phyloP scores from a whole-genome alignment of 345 rosid species.

The Psidium friedrichsthalianum region DNA sequence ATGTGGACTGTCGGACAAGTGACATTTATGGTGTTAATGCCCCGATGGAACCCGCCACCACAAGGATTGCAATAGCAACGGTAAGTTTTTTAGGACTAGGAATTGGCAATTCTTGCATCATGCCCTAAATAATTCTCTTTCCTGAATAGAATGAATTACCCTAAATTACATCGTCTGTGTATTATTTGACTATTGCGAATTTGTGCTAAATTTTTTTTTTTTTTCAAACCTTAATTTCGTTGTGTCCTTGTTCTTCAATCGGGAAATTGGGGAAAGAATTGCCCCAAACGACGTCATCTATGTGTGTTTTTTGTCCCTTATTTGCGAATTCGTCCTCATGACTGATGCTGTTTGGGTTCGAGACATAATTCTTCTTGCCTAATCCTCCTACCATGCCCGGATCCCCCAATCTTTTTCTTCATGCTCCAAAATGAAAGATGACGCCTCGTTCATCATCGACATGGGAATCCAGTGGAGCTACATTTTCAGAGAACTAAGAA shows the following conservation, averaged over 20 bases:
- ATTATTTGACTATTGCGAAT: not conserved
- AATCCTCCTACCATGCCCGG: slow-evolving; percentile 21
- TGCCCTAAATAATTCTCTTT: not conserved
- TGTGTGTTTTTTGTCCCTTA: too few relatives aligned
- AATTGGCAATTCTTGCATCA: not conserved
- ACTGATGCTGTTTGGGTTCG: not conserved
- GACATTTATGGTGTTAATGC: not conserved
- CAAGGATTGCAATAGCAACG: not conserved
- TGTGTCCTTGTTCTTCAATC: too few relatives aligned
- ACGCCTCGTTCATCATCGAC: slow-evolving; percentile 8
- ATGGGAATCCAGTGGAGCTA: slow-evolving; percentile 10
- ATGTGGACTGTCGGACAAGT: not conserved
- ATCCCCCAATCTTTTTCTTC: slow-evolving; percentile 11
- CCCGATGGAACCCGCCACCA: not conserved
- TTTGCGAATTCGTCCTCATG: slow-evolving; percentile 35
- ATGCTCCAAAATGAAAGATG: slow-evolving; percentile 8
- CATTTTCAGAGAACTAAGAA: slow-evolving; percentile 10
- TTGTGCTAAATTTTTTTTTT: too few relatives aligned
- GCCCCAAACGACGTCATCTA: too few relatives aligned
- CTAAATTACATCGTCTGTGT: not conserved
- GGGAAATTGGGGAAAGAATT: too few relatives aligned
- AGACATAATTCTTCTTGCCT: not conserved
- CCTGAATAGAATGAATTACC: not conserved
- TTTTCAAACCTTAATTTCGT: too few relatives aligned
- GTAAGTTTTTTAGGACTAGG: not conserved